Percentiles rank a stretch among this genome's conserved stretches.
phyloP scores from a whole-genome alignment of 75 land plant species.

The Selaginella tamariscina region DNA sequence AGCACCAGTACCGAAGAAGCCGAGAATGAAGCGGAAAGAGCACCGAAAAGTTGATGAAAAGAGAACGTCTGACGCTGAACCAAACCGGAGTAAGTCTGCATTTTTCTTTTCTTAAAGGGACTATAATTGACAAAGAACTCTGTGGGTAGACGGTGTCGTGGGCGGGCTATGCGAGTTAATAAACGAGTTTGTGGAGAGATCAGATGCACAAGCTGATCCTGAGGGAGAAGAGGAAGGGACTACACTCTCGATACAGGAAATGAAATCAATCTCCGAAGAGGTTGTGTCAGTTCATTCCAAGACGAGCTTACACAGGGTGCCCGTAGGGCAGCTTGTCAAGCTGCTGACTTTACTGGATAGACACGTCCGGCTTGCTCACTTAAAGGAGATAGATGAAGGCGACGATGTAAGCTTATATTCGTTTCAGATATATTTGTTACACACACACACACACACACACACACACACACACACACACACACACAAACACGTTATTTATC shows the following conservation, averaged over 20 bases:
- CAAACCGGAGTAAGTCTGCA: background rate
- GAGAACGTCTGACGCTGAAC: background rate
- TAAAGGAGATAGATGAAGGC: constrained; percentile 51
- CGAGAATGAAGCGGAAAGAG: constrained; percentile 12
- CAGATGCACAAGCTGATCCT: constrained; percentile 54
- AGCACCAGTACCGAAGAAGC: background rate
- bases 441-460: too few species aligned
- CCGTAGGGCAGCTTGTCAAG: constrained; percentile 54
- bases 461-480: too few species aligned
- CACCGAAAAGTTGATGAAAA: constrained; percentile 25
- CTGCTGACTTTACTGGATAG: constrained; percentile 63
- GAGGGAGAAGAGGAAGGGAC: constrained; percentile 45
- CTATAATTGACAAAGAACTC: background rate
- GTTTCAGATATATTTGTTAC: too few species aligned
- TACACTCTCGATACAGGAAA: constrained; percentile 45
- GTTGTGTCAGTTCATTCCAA: constrained; percentile 50
- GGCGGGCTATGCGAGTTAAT: constrained; percentile 40
- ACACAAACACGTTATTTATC: too few species aligned
- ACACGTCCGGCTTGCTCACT: constrained; percentile 66
- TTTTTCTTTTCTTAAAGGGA: background rate
- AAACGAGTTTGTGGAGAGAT: constrained; percentile 62
- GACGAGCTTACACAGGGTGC: constrained; percentile 48
- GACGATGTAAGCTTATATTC: constrained; percentile 54
- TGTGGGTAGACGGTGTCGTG: constrained; percentile 35
- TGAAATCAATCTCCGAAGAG: constrained; percentile 54